Base-by-base conservation (phyloP, 2,329 filamentous ascomycete genomes). In the Biscogniauxia mediterranea region DNA sequence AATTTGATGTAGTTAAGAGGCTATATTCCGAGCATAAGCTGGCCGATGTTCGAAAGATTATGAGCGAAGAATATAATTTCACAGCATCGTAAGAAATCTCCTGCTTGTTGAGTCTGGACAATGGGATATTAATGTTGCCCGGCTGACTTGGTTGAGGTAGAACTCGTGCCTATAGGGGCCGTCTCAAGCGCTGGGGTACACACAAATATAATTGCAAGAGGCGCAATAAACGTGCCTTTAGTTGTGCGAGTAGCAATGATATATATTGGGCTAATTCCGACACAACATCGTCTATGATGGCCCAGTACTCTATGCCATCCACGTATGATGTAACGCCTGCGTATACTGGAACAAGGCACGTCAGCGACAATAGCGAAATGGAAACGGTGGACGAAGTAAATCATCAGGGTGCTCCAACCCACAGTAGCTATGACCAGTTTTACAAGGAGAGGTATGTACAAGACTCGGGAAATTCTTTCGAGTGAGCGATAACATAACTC, bases 81-180 rank as follows among this genome's bases (percentile, higher is more conserved):
- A 80, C 61, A 68, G 71, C 56, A 78, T 83, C 70, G 70, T 75
- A 49, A 78, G 80, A 46, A 81, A 75, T 76, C 77, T 64, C 70
- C 77, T 51, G 46, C 46, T 54, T 54, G 17, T 56, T 56, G 26
- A 26, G 1, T 17, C 52, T 54, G 46, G 32, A 46, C 21, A 58
- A 21, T 58, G n/a, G 7, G 23, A 11, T 23, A 42, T 32, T 63
- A 52, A 61, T 50, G 49, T n/a, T 25, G 56, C 49, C 38, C 42
- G 56, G 19, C 20, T 32, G 26, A 75, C 73, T 17, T 55, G 32
- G 17, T 26, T 54, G 32, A 26, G 56, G 46, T 42, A 71, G 70
- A 42, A 75, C 73, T n/a, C 78, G 81, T 56, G 80, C 81, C 2
- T 84, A 83, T 65, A 74, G 80, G 20, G 79, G 80, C n/a, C 75